Percentiles rank a stretch among this genome's conserved stretches.
These are phyloP conservation scores for Zalaria obscura DNA, from an alignment of 2,329 filamentous ascomycete species.

Conservation along the genomic window DNA sequence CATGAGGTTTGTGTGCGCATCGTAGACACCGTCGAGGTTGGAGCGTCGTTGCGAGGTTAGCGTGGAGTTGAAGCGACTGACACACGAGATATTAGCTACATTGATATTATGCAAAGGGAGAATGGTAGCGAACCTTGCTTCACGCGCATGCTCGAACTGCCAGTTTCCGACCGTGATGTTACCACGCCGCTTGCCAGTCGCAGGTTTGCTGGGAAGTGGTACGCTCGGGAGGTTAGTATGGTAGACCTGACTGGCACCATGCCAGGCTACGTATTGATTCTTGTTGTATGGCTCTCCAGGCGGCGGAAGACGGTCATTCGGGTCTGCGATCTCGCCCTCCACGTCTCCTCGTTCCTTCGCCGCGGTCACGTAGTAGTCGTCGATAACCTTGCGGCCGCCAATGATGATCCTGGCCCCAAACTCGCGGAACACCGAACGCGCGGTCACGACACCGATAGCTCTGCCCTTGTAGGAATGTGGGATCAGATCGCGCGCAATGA, in stretches of 20 bases:
- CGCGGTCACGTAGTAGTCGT: conserved; percentile 77
- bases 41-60: conserved; percentile 54
- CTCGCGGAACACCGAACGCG: conserved; percentile 90
- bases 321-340: conserved; percentile 85
- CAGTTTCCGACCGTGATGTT: conserved; percentile 89
- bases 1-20: conserved; percentile 85
- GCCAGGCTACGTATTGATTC: conserved; percentile 98
- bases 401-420: conserved; percentile 92
- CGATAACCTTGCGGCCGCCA: conserved; percentile 68
- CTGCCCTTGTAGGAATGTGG: conserved; percentile 98
- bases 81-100: background rate
- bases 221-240: conserved; percentile 61
- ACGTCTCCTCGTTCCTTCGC: conserved; percentile 63
- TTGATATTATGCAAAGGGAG: conserved; percentile 5
- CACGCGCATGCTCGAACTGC: conserved; percentile 88
- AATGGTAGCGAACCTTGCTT: conserved; percentile 57
- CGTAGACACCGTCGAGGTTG: conserved; percentile 69
- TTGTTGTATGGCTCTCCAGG: conserved; percentile 88
- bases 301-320: conserved; percentile 63
- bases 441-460: conserved; percentile 91
- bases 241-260: conserved; percentile 91
- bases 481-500: conserved; percentile 91
- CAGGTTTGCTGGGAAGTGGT: conserved; percentile 59
- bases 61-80: conserved; percentile 69
- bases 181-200: conserved; percentile 67